Conservation (phyloP, 23 red algal species). For the Gracilaria gracilis region DNA sequence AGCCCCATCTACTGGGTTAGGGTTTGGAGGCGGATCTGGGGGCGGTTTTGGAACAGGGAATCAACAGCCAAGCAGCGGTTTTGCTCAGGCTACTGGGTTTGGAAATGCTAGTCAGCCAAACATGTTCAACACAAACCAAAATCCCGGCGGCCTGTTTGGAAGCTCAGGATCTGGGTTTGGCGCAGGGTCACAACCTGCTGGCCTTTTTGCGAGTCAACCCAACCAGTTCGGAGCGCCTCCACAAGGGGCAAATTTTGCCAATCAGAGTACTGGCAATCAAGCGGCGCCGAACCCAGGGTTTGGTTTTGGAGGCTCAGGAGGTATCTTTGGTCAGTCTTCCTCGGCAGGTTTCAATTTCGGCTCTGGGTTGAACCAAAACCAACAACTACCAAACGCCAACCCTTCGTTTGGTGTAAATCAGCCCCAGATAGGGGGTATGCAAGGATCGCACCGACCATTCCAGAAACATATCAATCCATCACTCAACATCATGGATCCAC, state of each 20-base stretch:
- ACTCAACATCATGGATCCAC: conserved; percentile 49
- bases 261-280: background rate
- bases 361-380: background rate
- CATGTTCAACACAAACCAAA: background rate
- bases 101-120: conserved; percentile 6
- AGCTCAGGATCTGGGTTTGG: conserved; percentile 21
- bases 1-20: conserved; percentile 26
- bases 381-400: background rate
- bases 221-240: conserved; percentile 15
- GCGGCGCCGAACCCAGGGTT: background rate
- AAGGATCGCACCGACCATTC: conserved; percentile 18
- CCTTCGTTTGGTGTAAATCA: background rate
- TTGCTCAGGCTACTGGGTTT: background rate
- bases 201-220: conserved; percentile 2
- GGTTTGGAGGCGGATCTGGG: background rate
- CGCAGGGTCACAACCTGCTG: background rate
- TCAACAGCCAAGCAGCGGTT: conserved; percentile 5
- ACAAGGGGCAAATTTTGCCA: background rate
- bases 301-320: conserved; percentile 11
- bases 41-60: conserved; percentile 17
- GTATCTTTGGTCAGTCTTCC: background rate
- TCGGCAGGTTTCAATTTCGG: conserved; percentile 16
- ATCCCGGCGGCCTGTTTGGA: background rate
- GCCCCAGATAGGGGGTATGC: background rate
- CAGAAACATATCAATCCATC: conserved; percentile 40